These are phyloP conservation scores for Beta vulgaris DNA, from an alignment of 148 eudicot genomes.

Conservation along the genomic window DNA sequence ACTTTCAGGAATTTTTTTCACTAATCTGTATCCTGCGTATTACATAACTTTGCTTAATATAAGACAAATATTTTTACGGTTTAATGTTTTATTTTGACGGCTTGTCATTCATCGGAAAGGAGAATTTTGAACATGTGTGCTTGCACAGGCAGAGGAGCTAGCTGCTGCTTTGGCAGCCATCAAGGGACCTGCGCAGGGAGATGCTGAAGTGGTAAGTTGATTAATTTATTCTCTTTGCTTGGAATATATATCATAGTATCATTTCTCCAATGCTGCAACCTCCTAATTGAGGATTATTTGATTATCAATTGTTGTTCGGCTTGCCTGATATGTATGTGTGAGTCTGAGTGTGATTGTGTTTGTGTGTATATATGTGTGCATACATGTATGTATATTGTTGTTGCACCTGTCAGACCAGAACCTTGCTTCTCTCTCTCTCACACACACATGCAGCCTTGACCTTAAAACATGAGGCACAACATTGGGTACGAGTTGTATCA, in stretches of 20 bases:
- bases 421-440: background rate
- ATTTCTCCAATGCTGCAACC: background rate
- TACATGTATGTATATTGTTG: too few species aligned
- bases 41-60: background rate
- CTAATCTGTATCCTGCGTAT: background rate
- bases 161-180: conserved; percentile 89
- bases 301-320: background rate
- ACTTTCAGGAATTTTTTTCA: background rate
- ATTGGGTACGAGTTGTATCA: background rate
- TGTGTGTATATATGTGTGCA: too few species aligned
- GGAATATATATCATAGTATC: background rate
- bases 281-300: background rate
- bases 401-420: background rate
- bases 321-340: background rate
- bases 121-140: background rate
- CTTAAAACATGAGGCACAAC: background rate
- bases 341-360: too few species aligned
- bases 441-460: too few species aligned
- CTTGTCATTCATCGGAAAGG: conserved; percentile 1
- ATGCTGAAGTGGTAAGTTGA: conserved; percentile 51
- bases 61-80: background rate
- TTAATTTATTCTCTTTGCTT: conserved; percentile 5
- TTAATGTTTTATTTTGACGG: background rate
- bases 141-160: conserved; percentile 69
- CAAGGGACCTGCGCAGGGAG: conserved; percentile 53